Base-by-base conservation (phyloP, 768 basidiomycete species). In the Sarcodon sp. region DNA sequence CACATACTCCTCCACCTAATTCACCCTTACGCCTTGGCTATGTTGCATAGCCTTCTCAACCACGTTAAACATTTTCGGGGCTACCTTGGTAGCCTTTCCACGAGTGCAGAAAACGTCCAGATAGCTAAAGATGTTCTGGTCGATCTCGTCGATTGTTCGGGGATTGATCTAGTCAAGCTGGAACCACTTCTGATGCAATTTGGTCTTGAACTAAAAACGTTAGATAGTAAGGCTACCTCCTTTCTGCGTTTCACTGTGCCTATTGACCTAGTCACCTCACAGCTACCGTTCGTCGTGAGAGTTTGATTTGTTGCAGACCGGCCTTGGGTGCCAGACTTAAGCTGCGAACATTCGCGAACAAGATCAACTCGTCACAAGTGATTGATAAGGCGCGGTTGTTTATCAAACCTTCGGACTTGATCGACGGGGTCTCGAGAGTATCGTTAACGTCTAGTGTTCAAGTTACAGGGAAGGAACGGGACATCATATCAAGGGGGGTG, bases 391-490 rank as follows among this genome's bases (percentile, higher is more conserved):
- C 83, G 0, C 71, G 69, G 7, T 65, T 88, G 34, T 88, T 87
- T 57, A 73, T 89, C 58, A 86, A 83, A 57, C 72, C 83, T 1
- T 65, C 60, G 8, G 83, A 88, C 52, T 71, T 88, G n/a, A 66
- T 83, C 6, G 81, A 85, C 54, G 80, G 79, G 6, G 61, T 79
- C 16, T 59, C 70, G 9, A 71, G 63, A 34, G 55, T 78, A 35
- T 61, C 64, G 1, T 60, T 68, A 6, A 49, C 68, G 34, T 69
- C 65, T 15, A 58, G 54, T 15, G 53, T 60, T 21, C 59, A 65
- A 50, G 63, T 60, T 15, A 70, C 69, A 44, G 67, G 65, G 16
- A 70, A 67, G 48, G 62, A 61, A 33, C 54, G 54, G 33, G 86
- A 89, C 54, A 69, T 87, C 5, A 64, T 89, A n/a, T 73, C 76